Percentiles rank a stretch among this genome's conserved stretches.
Conservation (phyloP, 306 rosid species). For the Senna tora region DNA sequence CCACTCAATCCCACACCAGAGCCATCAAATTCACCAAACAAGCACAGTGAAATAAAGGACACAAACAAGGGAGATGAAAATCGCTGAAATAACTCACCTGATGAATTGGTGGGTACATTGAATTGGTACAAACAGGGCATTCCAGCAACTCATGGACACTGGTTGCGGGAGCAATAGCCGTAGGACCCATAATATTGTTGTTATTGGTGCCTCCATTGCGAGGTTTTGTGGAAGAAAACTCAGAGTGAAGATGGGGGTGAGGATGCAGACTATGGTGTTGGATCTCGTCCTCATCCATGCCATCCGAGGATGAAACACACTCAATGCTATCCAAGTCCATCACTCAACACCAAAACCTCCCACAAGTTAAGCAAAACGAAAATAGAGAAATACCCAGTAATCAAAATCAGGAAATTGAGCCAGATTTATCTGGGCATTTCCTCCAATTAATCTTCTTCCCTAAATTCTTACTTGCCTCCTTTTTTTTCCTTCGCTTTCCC, state of each 20-base stretch:
- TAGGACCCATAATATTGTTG: slow-evolving; percentile 46
- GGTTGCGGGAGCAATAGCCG: slow-evolving; percentile 81
- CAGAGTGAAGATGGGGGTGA: slow-evolving; percentile 68
- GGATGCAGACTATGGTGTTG: slow-evolving; percentile 51
- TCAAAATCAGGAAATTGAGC: slow-evolving; percentile 39
- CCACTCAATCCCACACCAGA: slow-evolving; percentile 18
- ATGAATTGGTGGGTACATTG: slow-evolving; percentile 97
- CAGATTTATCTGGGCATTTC: slow-evolving; percentile 41
- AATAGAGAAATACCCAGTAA: slow-evolving; percentile 39
- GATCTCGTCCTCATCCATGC: slow-evolving; percentile 94
- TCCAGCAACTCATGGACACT: slow-evolving; percentile 95
- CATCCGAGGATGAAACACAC: slow-evolving; percentile 83
- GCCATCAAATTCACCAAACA: slow-evolving; percentile 21
- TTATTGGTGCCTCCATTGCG: slow-evolving; percentile 58
- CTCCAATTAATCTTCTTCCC: slow-evolving; percentile 25
- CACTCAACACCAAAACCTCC: slow-evolving; percentile 37
- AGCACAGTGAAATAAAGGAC: background rate
- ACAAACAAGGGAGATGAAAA: background rate
- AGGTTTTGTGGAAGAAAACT: slow-evolving; percentile 69
- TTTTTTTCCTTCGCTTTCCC: slow-evolving; percentile 22
- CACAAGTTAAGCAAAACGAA: slow-evolving; percentile 5
- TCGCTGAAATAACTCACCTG: slow-evolving; percentile 56
- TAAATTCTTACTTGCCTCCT: slow-evolving; percentile 31
- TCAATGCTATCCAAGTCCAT: slow-evolving; percentile 92
- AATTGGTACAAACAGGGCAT: slow-evolving; percentile 96